Conservation (phyloP, 2,329 filamentous ascomycete genomes). For the Macrophomina pseudophaseolina region DNA sequence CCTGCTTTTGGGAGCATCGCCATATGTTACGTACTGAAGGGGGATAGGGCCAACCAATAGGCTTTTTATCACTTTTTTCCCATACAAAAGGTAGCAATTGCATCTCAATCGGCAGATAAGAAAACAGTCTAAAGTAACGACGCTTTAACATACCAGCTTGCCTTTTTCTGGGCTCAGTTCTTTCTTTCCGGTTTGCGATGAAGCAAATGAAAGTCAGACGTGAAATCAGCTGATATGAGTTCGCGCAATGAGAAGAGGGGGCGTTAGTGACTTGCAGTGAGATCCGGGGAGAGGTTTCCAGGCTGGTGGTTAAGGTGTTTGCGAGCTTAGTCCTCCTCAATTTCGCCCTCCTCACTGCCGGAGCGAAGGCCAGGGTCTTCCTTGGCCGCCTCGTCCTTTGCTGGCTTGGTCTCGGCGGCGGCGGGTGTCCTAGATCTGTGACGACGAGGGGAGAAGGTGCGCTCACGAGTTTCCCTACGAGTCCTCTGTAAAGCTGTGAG, state of each 20-base stretch:
- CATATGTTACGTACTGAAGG: neutral
- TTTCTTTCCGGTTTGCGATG: neutral
- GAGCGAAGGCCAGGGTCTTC: slow-evolving; percentile 72
- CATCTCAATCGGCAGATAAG: slow-evolving; percentile 14
- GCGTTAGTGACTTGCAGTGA: neutral
- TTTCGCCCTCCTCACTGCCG: slow-evolving; percentile 97
- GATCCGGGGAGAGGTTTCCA: neutral
- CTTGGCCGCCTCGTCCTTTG: slow-evolving; percentile 43
- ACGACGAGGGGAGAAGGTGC: slow-evolving; percentile 59
- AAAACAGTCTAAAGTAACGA: slow-evolving; percentile 2
- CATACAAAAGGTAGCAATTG: neutral
- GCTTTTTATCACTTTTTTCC: neutral
- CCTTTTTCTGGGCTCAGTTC: neutral
- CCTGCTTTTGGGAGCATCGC: neutral
- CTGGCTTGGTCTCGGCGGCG: slow-evolving; percentile 35
- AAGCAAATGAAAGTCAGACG: neutral
- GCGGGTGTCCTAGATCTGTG: slow-evolving; percentile 63
- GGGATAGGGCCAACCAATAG: neutral
- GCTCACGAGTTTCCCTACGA: slow-evolving; percentile 58
- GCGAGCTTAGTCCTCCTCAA: slow-evolving; percentile 70
- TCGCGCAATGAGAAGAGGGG: neutral
- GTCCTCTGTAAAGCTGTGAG: slow-evolving; percentile 30
- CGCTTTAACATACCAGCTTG: slow-evolving; percentile 25
- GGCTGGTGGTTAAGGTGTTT: neutral
- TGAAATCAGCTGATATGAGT: neutral